These are phyloP conservation scores for Gossypium gossypioides DNA, from an alignment of 441 rosid species.

Conservation along the genomic window DNA sequence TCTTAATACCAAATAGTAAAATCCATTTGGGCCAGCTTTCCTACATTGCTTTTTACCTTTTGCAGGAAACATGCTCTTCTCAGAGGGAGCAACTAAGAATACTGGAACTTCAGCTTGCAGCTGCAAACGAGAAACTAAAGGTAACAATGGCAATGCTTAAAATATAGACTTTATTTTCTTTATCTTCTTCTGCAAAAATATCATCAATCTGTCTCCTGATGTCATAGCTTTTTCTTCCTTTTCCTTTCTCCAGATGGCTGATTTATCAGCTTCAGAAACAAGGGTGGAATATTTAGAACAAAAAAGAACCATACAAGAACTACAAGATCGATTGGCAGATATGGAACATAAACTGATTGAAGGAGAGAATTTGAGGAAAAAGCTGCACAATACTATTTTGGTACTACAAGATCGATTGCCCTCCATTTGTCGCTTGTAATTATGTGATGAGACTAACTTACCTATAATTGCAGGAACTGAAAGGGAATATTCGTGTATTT, in stretches of 20 bases:
- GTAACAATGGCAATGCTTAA: constrained; percentile 27
- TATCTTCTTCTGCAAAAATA: neutral
- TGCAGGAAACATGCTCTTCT: constrained; percentile 71
- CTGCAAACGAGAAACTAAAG: constrained; percentile 79
- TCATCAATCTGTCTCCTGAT: neutral
- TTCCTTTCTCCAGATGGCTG: constrained; percentile 36
- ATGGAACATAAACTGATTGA: constrained; percentile 55
- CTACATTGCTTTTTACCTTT: constrained; percentile 4
- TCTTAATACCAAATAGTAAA: neutral
- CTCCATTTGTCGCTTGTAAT: neutral
- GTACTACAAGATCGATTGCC: constrained; percentile 25
- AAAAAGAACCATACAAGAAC: constrained; percentile 27
- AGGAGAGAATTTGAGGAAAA: constrained; percentile 78
- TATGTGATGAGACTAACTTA: constrained; percentile 7
- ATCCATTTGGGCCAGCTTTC: neutral
- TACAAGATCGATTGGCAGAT: constrained; percentile 56
- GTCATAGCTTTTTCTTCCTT: neutral
- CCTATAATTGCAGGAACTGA: constrained; percentile 52
- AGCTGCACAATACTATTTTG: constrained; percentile 80
- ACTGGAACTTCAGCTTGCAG: constrained; percentile 50
- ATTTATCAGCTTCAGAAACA: constrained; percentile 46
- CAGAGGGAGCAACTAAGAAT: constrained; percentile 59
- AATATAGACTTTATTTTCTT: neutral
- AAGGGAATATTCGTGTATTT: constrained; percentile 91
- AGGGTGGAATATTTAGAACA: constrained; percentile 52